Evolutionary conservation across 2,329 filamentous ascomycete species (phyloP).

Genomic region (Daldinia sp.): DNA sequence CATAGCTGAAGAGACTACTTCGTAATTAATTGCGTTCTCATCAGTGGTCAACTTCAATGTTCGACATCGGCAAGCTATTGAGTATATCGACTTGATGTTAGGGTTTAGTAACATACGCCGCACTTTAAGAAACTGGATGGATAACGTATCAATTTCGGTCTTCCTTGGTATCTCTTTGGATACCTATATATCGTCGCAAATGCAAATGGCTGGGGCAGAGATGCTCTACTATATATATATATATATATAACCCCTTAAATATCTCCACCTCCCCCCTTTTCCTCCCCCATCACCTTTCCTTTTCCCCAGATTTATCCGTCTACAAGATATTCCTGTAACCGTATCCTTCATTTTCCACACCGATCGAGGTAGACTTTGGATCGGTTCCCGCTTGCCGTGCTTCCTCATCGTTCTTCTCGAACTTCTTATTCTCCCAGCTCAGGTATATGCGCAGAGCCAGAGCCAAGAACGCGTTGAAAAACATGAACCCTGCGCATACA

Average conservation of each 20-base stretch:
- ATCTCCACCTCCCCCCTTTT: neutral
- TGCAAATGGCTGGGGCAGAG: neutral
- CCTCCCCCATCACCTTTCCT: neutral
- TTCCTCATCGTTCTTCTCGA: slow-evolving; percentile 45
- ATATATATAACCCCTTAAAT: neutral
- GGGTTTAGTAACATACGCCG: too few relatives aligned
- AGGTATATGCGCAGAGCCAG: slow-evolving; percentile 47
- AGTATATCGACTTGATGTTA: neutral
- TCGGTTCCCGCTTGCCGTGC: slow-evolving; percentile 32
- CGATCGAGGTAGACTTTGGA: slow-evolving; percentile 10
- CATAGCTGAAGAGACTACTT: neutral
- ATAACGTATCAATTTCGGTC: neutral
- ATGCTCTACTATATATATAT: neutral
- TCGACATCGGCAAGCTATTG: neutral
- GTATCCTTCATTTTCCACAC: slow-evolving; percentile 40
- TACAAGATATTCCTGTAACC: slow-evolving; percentile 42
- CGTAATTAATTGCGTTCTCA: neutral
- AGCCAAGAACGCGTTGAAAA: slow-evolving; percentile 51
- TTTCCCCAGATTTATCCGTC: neutral
- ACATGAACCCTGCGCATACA: slow-evolving; percentile 53
- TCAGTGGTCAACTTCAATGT: neutral
- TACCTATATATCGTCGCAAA: neutral
- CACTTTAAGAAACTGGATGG: neutral
- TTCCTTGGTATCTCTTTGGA: neutral
- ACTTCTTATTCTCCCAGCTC: slow-evolving; percentile 46